These are phyloP conservation scores for Solanum pimpinellifolium DNA, from an alignment of 257 asterid genomes.

Conservation along the genomic window DNA sequence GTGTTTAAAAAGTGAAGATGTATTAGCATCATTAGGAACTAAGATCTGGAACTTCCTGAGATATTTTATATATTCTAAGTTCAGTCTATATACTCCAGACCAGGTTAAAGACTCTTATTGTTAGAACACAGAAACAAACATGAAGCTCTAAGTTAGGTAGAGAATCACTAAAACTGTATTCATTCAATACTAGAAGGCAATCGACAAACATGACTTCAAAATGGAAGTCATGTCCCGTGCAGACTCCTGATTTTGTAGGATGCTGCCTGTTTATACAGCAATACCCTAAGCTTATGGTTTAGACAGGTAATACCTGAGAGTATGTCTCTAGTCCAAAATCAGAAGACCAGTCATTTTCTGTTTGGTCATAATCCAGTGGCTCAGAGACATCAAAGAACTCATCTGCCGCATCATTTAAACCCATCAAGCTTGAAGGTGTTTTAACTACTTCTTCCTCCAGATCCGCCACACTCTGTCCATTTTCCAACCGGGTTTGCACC, in stretches of 20 bases:
- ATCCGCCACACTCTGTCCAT: slow-evolving; percentile 31
- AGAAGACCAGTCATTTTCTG: slow-evolving; percentile 70
- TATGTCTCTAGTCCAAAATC: slow-evolving; percentile 52
- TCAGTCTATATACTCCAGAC: neutral
- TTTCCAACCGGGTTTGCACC: slow-evolving; percentile 39
- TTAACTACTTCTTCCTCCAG: slow-evolving; percentile 34
- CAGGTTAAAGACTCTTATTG: neutral
- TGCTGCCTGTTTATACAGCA: neutral
- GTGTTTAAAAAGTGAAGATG: neutral
- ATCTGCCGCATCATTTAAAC: slow-evolving; percentile 73
- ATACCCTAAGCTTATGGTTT: neutral
- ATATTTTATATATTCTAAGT: neutral
- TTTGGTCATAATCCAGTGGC: slow-evolving; percentile 73
- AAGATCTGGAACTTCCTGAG: neutral
- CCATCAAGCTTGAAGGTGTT: slow-evolving; percentile 67
- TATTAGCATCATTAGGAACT: neutral
- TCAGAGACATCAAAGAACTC: slow-evolving; percentile 93
- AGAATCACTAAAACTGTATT: neutral
- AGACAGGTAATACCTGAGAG: slow-evolving; percentile 47
- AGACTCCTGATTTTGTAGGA: neutral
- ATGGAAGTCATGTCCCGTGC: neutral
- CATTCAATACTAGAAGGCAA: neutral
- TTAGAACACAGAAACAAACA: neutral
- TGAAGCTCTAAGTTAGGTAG: neutral
- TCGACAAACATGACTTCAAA: neutral